A percentile compares a stretch with the other conserved stretches of the same genome.
phyloP scores from a whole-genome alignment of 148 eudicot species.

The Rhododendron henanense region DNA sequence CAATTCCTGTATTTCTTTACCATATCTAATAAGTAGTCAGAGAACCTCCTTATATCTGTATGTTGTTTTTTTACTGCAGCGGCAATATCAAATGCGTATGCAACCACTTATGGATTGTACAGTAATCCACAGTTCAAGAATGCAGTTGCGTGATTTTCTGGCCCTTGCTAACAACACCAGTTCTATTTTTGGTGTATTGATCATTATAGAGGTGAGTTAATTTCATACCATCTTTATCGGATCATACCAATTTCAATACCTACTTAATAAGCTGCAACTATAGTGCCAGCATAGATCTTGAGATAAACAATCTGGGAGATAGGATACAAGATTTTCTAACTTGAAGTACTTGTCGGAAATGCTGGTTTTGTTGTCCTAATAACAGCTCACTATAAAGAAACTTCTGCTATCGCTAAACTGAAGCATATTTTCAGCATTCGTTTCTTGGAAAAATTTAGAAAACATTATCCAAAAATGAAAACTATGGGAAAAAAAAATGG shows the following conservation, averaged over 20 bases:
- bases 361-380: not conserved
- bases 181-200: slow-evolving; percentile 62
- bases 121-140: slow-evolving; percentile 45
- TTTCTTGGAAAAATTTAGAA: too few species aligned
- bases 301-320: not conserved
- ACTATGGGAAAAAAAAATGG: too few species aligned
- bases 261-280: too few species aligned
- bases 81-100: slow-evolving; percentile 47
- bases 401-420: not conserved
- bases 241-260: too few species aligned
- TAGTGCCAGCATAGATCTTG: not conserved
- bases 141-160: slow-evolving; percentile 47
- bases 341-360: not conserved
- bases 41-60: too few species aligned
- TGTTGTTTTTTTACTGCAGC: slow-evolving; percentile 45
- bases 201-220: slow-evolving; percentile 77
- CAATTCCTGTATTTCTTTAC: too few species aligned
- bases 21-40: too few species aligned
- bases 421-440: too few species aligned
- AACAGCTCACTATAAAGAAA: not conserved
- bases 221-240: not conserved
- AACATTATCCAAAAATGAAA: too few species aligned
- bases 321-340: not conserved
- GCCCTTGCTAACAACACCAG: slow-evolving; percentile 42
- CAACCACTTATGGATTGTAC: slow-evolving; percentile 14